Base-by-base conservation (phyloP, 176 grass and related monocot genomes). In the Guadua angustifolia region DNA sequence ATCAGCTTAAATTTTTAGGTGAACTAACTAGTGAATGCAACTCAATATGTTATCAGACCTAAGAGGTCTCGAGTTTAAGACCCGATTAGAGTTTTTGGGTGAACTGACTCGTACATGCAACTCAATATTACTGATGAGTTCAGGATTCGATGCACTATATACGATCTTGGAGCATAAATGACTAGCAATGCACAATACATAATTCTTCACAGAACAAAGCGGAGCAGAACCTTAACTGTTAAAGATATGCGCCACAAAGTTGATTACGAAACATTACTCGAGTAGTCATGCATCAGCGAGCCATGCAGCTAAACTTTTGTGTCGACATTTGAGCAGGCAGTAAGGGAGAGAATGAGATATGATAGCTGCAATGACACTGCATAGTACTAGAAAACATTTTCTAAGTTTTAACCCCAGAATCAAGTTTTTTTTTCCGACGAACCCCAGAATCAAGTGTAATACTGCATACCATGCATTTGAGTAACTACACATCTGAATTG, bases 161-260 rank as follows among this genome's bases (percentile, higher is more conserved):
- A n/a, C 45, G 5, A 63, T 46, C 58, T 73, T 51, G 57, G 73
- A 57, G 65, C 15, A 64, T 67, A 79, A 79, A 42, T 60, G 67
- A 73, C 9, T 15, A 39, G 84, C 35, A 50, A 45, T 35, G 68
- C 76, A 50, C 56, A 80, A 7, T 43, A 2, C 76, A 53, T 45
- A 72, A 62, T 43, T 81, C 45, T 45, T 83, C 80, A 57, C 45
- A 43, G 36, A 79, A 17, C 80, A 88, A 83, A 79, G 73, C 35
- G 16, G 80, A 17, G 33, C 22, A 78, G 73, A 83, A 72, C 64
- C 81, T 79, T 51, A 71, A 88, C 81, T 66, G 75, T 24, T 79
- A 89, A 89, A 75, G 87, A 60, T 56, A 50, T 21, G 38, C 62
- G 4, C 62, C 53, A 73, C 52, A 87, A 87, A 77, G 86, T 36